phyloP scores from a whole-genome alignment of 2,329 filamentous ascomycete species.

The Colletotrichum trifolii region DNA sequence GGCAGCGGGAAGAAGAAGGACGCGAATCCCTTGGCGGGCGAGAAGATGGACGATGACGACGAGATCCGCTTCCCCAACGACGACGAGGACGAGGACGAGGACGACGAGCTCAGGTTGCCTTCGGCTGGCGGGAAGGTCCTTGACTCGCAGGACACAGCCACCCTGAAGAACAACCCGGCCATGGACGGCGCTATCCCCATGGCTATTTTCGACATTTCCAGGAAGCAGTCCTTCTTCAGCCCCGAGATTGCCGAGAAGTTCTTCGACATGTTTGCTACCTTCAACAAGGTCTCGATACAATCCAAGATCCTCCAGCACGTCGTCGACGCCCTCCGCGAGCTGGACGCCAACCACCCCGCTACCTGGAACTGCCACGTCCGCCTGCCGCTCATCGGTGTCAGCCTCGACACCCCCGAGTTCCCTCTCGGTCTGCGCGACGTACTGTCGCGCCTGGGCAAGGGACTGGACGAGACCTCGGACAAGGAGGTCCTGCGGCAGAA shows the following conservation, averaged over 20 bases:
- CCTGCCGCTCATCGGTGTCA: constrained; percentile 75
- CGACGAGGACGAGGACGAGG: constrained; percentile 58
- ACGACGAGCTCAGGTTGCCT: constrained; percentile 55
- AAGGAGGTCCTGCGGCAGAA: constrained; percentile 59
- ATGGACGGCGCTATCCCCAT: constrained; percentile 93
- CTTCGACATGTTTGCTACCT: constrained; percentile 81
- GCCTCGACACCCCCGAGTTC: constrained; percentile 74
- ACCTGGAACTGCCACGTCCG: constrained; percentile 78
- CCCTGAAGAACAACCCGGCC: constrained; percentile 80
- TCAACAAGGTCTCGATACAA: constrained; percentile 73
- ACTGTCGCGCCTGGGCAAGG: constrained; percentile 69
- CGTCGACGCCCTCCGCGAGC: constrained; percentile 69
- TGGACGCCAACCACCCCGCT: constrained; percentile 69
- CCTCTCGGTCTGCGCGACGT: constrained; percentile 75
- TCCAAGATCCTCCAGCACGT: constrained; percentile 79
- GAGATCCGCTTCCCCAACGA: constrained; percentile 58
- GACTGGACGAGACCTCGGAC: constrained; percentile 57
- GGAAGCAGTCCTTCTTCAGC: constrained; percentile 79
- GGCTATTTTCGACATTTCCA: constrained; percentile 89
- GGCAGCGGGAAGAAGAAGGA: constrained; percentile 70
- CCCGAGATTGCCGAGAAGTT: constrained; percentile 77
- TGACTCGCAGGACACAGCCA: constrained; percentile 56
- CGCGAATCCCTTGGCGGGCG: constrained; percentile 56
- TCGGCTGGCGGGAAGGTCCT: constrained; percentile 60
- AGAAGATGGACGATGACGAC: constrained; percentile 60